A percentile compares a stretch with the other conserved stretches of the same genome.
Conservation (phyloP, 2,329 filamentous ascomycete genomes). For the Acrocalymma vagum region DNA sequence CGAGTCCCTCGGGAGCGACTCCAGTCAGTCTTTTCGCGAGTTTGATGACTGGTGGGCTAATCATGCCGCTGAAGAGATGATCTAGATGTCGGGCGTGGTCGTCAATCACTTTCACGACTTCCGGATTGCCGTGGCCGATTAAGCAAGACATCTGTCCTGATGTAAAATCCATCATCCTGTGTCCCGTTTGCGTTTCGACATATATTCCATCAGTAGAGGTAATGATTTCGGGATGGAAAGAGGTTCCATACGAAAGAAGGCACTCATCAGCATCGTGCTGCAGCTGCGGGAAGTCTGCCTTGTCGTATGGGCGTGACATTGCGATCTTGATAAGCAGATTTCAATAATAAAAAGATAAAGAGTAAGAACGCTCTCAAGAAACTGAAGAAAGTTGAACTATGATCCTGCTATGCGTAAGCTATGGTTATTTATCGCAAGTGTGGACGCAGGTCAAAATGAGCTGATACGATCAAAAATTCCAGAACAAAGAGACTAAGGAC, state of each 20-base stretch:
- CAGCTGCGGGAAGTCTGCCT: slow-evolving; percentile 22
- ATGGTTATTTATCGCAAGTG: no score
- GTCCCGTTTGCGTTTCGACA: slow-evolving; percentile 38
- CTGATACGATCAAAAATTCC: no score
- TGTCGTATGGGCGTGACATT: slow-evolving; percentile 27
- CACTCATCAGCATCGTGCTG: slow-evolving; percentile 29
- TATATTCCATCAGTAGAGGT: slow-evolving; percentile 35
- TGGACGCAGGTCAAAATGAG: no score
- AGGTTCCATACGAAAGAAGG: slow-evolving; percentile 31
- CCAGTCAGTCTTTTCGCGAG: slow-evolving; percentile 38
- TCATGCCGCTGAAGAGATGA: slow-evolving; percentile 46
- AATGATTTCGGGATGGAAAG: slow-evolving; percentile 40
- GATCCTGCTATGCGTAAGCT: no score
- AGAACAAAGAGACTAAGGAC: no score
- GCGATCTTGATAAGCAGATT: no score
- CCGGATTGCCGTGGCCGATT: slow-evolving; percentile 42
- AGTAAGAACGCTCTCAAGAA: no score
- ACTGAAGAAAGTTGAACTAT: no score
- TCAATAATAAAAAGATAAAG: no score
- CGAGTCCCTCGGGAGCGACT: slow-evolving; percentile 33
- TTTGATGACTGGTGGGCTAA: slow-evolving; percentile 42
- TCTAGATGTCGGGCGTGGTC: slow-evolving; percentile 38
- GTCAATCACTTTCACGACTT: slow-evolving; percentile 40
- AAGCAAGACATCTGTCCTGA: slow-evolving; percentile 16
- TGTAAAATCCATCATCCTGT: slow-evolving; percentile 43